Evolutionary conservation across 805 yeast genomes (phyloP).

Genomic region (Suhomyces kilbournensis): DNA sequence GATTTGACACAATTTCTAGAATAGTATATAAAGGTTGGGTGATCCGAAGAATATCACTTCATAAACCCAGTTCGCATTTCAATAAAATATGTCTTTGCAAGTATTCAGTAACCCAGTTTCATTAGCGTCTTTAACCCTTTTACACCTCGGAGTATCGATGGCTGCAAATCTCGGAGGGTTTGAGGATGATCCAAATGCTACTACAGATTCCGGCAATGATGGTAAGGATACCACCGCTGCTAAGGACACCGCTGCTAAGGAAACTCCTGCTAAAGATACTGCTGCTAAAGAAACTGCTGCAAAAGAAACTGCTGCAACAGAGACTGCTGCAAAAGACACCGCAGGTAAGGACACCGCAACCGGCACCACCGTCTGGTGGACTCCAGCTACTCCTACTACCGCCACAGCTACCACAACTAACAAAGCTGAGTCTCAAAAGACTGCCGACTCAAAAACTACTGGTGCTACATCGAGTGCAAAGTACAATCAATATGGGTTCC

Average conservation of each 20-base stretch:
- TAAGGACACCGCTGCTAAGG: not conserved
- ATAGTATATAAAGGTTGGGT: not conserved
- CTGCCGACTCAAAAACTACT: conserved; percentile 7
- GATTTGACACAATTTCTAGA: not conserved
- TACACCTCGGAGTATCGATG: conserved; percentile 7
- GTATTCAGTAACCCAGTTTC: conserved; percentile 3
- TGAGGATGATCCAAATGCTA: conserved; percentile 4
- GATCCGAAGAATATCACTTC: not conserved
- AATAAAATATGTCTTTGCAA: conserved; percentile 15
- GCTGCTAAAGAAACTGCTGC: conserved; percentile 2
- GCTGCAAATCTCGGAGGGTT: conserved; percentile 12
- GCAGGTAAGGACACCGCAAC: conserved; percentile 6
- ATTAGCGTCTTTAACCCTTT: conserved; percentile 1
- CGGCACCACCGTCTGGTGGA: conserved; percentile 6
- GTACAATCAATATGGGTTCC: conserved; percentile 43
- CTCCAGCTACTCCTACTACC: conserved; percentile 4
- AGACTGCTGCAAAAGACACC: conserved; percentile 4
- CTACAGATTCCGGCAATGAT: conserved; percentile 3
- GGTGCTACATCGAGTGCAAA: conserved; percentile 14
- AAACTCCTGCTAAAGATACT: conserved; percentile 1
- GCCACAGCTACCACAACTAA: conserved; percentile 8
- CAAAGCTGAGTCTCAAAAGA: conserved; percentile 8
- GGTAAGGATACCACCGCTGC: conserved; percentile 1
- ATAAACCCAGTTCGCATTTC: not conserved
- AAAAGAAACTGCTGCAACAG: not conserved